Conservation (phyloP, 2,329 filamentous ascomycete genomes). For the Ascochyta clinopodiicola region DNA sequence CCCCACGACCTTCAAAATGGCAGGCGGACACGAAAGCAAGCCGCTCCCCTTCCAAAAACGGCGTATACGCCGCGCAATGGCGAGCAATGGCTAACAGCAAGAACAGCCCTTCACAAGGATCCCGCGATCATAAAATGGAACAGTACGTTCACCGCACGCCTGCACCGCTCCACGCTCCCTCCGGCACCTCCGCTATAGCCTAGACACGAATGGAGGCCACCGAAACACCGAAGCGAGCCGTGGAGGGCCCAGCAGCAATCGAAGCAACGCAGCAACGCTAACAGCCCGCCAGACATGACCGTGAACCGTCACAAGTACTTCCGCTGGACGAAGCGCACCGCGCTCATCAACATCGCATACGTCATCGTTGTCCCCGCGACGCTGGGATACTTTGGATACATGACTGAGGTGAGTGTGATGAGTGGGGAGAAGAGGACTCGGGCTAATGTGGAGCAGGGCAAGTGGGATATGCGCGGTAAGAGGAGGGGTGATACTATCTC, state of each 20-base stretch:
- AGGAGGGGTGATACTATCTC: constrained; percentile 81
- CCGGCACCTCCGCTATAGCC: neutral
- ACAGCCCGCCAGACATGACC: constrained; percentile 70
- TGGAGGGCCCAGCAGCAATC: neutral
- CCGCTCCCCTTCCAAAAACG: neutral
- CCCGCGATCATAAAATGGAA: constrained; percentile 64
- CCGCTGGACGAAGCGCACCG: constrained; percentile 86
- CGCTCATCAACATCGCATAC: constrained; percentile 80
- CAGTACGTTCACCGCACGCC: constrained; percentile 52
- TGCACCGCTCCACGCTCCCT: constrained; percentile 13
- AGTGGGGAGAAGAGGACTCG: constrained; percentile 11
- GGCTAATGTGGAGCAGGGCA: constrained; percentile 67
- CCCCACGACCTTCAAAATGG: constrained; percentile 34
- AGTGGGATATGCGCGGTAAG: constrained; percentile 86
- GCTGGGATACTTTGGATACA: constrained; percentile 75
- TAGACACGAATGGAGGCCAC: neutral
- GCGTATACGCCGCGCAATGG: neutral
- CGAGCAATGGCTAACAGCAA: constrained; percentile 35
- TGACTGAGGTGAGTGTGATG: constrained; percentile 78
- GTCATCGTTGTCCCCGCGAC: constrained; percentile 73
- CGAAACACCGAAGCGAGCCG: neutral
- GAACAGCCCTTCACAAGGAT: constrained; percentile 58
- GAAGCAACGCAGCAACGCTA: constrained; percentile 13
- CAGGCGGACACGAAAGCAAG: constrained; percentile 36
- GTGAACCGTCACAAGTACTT: constrained; percentile 92